Evolutionary conservation across 352 stramenopile species (phyloP).

Genomic region (Phytophthora ohioensis): DNA sequence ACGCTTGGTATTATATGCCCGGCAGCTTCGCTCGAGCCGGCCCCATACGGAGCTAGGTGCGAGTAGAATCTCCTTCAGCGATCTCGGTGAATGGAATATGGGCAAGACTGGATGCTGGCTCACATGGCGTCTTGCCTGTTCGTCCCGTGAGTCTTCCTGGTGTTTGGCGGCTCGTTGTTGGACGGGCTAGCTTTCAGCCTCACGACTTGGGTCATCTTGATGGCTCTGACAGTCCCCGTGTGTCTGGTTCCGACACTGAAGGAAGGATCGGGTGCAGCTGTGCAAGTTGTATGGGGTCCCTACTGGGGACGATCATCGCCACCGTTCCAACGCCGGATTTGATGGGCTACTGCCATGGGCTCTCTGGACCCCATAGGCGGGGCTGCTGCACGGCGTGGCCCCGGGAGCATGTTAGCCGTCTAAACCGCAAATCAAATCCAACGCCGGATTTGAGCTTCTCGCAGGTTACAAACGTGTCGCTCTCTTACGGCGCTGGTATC

Average conservation of each 20-base stretch:
- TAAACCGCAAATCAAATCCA: too few species aligned
- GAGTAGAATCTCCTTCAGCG: slow-evolving; percentile 34
- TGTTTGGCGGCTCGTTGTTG: slow-evolving; percentile 66
- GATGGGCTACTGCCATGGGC: too few species aligned
- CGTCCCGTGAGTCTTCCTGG: slow-evolving; percentile 60
- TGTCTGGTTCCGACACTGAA: slow-evolving; percentile 68
- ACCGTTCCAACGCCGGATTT: slow-evolving; percentile 27
- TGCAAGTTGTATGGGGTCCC: slow-evolving; percentile 42
- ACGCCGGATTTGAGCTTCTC: slow-evolving; percentile 53
- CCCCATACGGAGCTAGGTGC: slow-evolving; percentile 29
- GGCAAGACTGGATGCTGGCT: slow-evolving; percentile 55
- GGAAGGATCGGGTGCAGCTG: slow-evolving; percentile 59
- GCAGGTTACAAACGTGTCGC: slow-evolving; percentile 59
- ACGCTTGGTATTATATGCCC: slow-evolving; percentile 64
- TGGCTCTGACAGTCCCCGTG: slow-evolving; percentile 59
- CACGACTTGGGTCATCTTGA: slow-evolving; percentile 68
- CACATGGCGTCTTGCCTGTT: slow-evolving; percentile 63
- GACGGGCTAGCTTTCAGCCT: slow-evolving; percentile 51
- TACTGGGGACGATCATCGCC: slow-evolving; percentile 59
- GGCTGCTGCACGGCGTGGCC: too few species aligned
- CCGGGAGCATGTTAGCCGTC: too few species aligned
- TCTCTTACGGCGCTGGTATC: slow-evolving; percentile 67
- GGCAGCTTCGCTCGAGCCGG: slow-evolving; percentile 71
- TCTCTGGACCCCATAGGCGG: too few species aligned
- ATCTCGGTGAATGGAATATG: slow-evolving; percentile 68